Base-by-base conservation (phyloP, 768 basidiomycete genomes). In the Tulasnella sp. region DNA sequence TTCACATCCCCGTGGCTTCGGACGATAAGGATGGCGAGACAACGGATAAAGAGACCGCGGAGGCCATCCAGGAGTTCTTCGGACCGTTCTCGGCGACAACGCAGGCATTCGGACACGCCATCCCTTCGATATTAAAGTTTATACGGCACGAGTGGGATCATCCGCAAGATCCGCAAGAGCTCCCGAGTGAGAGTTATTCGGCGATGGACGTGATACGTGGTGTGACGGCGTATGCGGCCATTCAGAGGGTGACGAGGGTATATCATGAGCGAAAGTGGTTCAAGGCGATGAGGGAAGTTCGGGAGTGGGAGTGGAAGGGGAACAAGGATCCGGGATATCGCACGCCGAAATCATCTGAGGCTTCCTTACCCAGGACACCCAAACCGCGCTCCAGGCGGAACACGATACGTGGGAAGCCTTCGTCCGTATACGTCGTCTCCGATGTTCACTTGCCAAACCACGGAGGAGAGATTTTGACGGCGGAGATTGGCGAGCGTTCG, bases 191-290 rank as follows among this genome's bases (percentile, higher is more conserved):
- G 61, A 77, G 77, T 44, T 85, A 80, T 64, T 80, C 84, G 7
- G 73, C 88, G 43, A 79, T 78, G 0, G 80, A 86, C 60, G 77
- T 88, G 13, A 80, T 80, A 19, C 76, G 79, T 58, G 87, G 85
- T 0, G 77, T 92, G 21, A 77, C 87, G 5, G 86, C 82, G 0
- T 91, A 88, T 86, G 84, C 84, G 4, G 80, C 86, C 0, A 72
- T 92, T 43, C 89, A 91, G 66, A 83, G 85, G 32, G 82, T 88
- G 44, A 92, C 89, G 0, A 81, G 84, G 66, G 82, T 87, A 65
- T 87, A 83, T 78, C 85, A 87, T 64, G 87, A 91, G 68, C 75
- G 77, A 67, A 73, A 71, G 44, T 87, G 87, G 85, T 78, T 85
- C 56, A 74, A 75, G 64, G 72, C 78, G 66, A 74, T 89, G 62